Evolutionary conservation across 176 grass and related monocot genomes (phyloP), one percentile per base, ranked within the genome.

Genomic region (Thinopyrum elongatum): DNA sequence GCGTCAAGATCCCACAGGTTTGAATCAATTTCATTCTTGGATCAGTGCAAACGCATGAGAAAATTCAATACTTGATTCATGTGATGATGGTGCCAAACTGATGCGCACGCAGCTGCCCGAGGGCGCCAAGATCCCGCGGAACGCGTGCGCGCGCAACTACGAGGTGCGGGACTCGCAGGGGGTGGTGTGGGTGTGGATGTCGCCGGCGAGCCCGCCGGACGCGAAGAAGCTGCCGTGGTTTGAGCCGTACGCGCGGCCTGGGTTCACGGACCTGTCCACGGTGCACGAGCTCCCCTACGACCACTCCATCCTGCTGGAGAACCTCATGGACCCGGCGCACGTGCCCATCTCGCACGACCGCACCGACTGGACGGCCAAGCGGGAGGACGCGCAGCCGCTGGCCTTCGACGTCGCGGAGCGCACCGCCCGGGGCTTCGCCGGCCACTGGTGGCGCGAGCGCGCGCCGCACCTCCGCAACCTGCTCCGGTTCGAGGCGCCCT

Each of bases 221-320:
- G 34, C 26, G 0, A 23, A 28, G 58, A 98, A 95, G 82, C 86
- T 94, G 2, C 94, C 97, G 6, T 92, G 91, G 90, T 99, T 99
- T 86, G 88, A 95, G 76, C 84, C 86, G 51, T 99, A 92, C 51
- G 82, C 87, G 47, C 86, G 86, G 13, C 65, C 82, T 8, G 94
- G 92, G 74, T 99, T 99, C 92, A 82, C 77, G 83, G 94, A 94
- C 84, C 23, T 79, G 8, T 99, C 97, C 8, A 88, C 94, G 25
- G 88, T 91, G 17, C 97, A 99, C 84, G 97, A 95, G 83, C 93
- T 99, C 39, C 94, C 94, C 72, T 99, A 96, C 86, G 97, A 96
- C 87, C 97, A 99, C 86, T 99, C 97, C 70, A 99, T 99, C 81
- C 97, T 99, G 33, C 88, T 95, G 1, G 97, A 98, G 79, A 98